These are phyloP conservation scores for Knoxia roxburghii DNA, from an alignment of 257 asterid genomes.

Conservation along the genomic window DNA sequence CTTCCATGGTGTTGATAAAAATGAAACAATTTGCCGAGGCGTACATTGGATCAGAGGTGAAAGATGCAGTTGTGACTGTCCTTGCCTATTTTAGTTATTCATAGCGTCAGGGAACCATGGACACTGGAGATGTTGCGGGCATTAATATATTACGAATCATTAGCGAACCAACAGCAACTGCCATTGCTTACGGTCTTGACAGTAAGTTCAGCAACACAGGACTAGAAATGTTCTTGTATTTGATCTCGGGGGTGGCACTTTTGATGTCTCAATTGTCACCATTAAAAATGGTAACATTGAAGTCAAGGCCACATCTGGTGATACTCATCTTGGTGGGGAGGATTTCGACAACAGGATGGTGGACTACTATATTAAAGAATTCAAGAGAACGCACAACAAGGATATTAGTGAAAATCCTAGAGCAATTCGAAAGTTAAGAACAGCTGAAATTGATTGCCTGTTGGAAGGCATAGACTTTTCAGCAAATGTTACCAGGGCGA, in stretches of 20 bases:
- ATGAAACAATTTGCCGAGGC: constrained; percentile 2
- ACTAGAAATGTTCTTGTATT: not conserved
- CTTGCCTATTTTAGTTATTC: constrained; percentile 1
- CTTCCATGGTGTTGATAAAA: not conserved
- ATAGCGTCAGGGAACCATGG: not conserved
- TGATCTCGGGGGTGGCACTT: not conserved
- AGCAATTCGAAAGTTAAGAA: not conserved
- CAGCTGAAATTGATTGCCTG: not conserved
- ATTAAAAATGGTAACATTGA: not conserved
- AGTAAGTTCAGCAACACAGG: not conserved
- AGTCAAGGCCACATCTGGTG: not conserved
- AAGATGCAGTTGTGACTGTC: not conserved
- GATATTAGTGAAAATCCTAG: not conserved
- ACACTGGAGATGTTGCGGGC: not conserved
- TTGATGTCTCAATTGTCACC: not conserved
- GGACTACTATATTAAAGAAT: not conserved
- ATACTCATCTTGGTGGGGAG: not conserved
- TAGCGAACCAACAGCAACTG: constrained; percentile 3
- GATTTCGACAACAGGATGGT: not conserved
- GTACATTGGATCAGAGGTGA: constrained; percentile 1
- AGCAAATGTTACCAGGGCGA: not conserved
- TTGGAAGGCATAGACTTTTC: not conserved
- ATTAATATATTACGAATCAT: not conserved
- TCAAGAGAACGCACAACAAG: not conserved
- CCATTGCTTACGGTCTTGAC: not conserved